Evolutionary conservation across 1,284 basidiomycete genomes (phyloP).

Genomic region (Trametes pubescens): DNA sequence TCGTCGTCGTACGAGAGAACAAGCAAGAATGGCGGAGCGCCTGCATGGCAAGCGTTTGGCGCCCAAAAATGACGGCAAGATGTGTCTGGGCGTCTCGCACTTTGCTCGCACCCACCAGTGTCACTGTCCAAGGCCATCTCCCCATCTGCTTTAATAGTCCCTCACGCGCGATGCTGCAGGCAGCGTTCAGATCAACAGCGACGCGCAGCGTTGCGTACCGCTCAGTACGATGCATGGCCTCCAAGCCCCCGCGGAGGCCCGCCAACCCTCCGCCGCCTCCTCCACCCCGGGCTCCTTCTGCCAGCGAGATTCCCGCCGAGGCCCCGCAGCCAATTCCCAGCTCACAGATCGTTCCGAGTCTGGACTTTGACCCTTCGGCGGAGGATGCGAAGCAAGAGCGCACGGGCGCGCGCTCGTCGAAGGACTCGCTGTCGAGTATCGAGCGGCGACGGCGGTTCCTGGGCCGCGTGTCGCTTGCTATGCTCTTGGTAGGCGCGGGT

Average conservation of each 20-base stretch:
- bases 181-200: slow-evolving; percentile 28
- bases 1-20: not conserved
- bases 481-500: slow-evolving; percentile 60
- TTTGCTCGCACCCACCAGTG: not conserved
- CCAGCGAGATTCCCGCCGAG: slow-evolving; percentile 21
- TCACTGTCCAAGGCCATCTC: not conserved
- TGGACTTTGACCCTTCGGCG: slow-evolving; percentile 42
- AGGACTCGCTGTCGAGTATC: slow-evolving; percentile 74
- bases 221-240: slow-evolving; percentile 38
- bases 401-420: slow-evolving; percentile 79
- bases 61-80: slow-evolving; percentile 19
- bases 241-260: slow-evolving; percentile 33
- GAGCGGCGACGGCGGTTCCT: slow-evolving; percentile 70
- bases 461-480: slow-evolving; percentile 55
- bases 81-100: slow-evolving; percentile 12
- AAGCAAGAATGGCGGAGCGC: not conserved
- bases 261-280: slow-evolving; percentile 24
- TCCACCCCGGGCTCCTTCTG: slow-evolving; percentile 23
- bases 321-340: slow-evolving; percentile 21
- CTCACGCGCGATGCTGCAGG: slow-evolving; percentile 33
- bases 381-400: slow-evolving; percentile 39
- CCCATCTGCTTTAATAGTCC: slow-evolving; percentile 2
- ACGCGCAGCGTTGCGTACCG: slow-evolving; percentile 28
- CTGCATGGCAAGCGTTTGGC: not conserved
- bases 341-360: slow-evolving; percentile 38